Conservation (phyloP, 805 yeast genomes). For the Kluyveromyces wickerhamii region DNA sequence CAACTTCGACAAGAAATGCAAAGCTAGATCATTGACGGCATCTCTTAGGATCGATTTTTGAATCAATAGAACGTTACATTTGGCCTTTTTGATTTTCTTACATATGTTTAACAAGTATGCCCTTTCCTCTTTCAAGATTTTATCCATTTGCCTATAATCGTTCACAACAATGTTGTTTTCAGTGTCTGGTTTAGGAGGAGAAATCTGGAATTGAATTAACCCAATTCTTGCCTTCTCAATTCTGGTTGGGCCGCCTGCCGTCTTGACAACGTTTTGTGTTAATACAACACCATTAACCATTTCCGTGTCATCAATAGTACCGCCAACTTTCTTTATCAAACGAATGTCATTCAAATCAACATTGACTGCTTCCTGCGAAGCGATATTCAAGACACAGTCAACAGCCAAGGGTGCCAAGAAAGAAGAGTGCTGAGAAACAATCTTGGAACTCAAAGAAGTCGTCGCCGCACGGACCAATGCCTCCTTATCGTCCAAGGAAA, state of each 20-base stretch:
- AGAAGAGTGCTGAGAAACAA: slow-evolving; percentile 86
- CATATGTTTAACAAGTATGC: slow-evolving; percentile 90
- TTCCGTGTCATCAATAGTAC: slow-evolving; percentile 95
- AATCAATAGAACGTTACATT: slow-evolving; percentile 84
- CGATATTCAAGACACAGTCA: slow-evolving; percentile 79
- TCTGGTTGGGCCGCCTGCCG: slow-evolving; percentile 92
- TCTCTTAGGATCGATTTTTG: slow-evolving; percentile 92
- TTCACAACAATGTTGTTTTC: slow-evolving; percentile 96
- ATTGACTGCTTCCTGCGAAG: slow-evolving; percentile 47
- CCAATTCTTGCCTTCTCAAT: slow-evolving; percentile 91
- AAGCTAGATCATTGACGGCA: slow-evolving; percentile 88
- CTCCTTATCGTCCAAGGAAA: slow-evolving; percentile 73
- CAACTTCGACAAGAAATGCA: slow-evolving; percentile 88
- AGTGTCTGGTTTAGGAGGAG: slow-evolving; percentile 96
- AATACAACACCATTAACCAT: slow-evolving; percentile 88
- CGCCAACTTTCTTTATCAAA: slow-evolving; percentile 89
- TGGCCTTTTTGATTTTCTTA: slow-evolving; percentile 92
- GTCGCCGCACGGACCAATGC: slow-evolving; percentile 86
- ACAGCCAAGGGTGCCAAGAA: slow-evolving; percentile 90
- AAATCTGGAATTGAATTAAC: slow-evolving; percentile 84
- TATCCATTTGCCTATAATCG: slow-evolving; percentile 99
- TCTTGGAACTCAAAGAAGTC: slow-evolving; percentile 89
- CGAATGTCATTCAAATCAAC: slow-evolving; percentile 88
- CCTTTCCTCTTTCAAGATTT: slow-evolving; percentile 94
- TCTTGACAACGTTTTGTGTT: slow-evolving; percentile 81